Evolutionary conservation across 2,329 filamentous ascomycete species (phyloP).

Genomic region (Colletotrichum coccodes): DNA sequence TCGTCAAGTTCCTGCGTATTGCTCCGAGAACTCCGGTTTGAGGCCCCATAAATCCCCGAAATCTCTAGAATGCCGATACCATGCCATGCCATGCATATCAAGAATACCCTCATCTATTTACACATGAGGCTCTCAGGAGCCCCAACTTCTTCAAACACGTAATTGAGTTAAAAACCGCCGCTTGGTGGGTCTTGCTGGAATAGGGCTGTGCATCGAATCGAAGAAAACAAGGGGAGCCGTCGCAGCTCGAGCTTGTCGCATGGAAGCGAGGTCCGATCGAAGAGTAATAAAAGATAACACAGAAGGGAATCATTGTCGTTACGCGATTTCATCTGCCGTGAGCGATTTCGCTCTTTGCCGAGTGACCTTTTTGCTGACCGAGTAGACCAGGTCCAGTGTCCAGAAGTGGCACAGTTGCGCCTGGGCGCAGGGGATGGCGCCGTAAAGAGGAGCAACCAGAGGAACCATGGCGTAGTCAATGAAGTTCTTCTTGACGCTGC

Average conservation of each 20-base stretch:
- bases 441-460: slow-evolving; percentile 74
- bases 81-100: slow-evolving; percentile 60
- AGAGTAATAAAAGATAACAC: slow-evolving; percentile 14
- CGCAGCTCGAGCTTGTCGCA: not conserved
- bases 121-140: slow-evolving; percentile 48
- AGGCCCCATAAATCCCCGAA: slow-evolving; percentile 50
- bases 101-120: slow-evolving; percentile 61
- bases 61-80: slow-evolving; percentile 60
- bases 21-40: slow-evolving; percentile 58
- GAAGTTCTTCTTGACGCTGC: slow-evolving; percentile 64
- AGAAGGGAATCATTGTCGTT: slow-evolving; percentile 38
- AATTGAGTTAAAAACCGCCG: slow-evolving; percentile 35
- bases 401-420: slow-evolving; percentile 77
- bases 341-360: slow-evolving; percentile 59
- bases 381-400: slow-evolving; percentile 75
- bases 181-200: slow-evolving; percentile 33
- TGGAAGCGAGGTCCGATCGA: slow-evolving; percentile 5
- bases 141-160: slow-evolving; percentile 39
- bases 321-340: slow-evolving; percentile 57
- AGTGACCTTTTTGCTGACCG: slow-evolving; percentile 76
- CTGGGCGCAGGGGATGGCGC: slow-evolving; percentile 73
- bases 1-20: slow-evolving; percentile 46
- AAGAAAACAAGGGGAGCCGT: slow-evolving; percentile 33
- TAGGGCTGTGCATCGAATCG: slow-evolving; percentile 37
- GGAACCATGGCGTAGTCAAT: slow-evolving; percentile 74